These are phyloP conservation scores for Lentinula sp. DNA, from an alignment of 768 basidiomycete species.

Conservation along the genomic window DNA sequence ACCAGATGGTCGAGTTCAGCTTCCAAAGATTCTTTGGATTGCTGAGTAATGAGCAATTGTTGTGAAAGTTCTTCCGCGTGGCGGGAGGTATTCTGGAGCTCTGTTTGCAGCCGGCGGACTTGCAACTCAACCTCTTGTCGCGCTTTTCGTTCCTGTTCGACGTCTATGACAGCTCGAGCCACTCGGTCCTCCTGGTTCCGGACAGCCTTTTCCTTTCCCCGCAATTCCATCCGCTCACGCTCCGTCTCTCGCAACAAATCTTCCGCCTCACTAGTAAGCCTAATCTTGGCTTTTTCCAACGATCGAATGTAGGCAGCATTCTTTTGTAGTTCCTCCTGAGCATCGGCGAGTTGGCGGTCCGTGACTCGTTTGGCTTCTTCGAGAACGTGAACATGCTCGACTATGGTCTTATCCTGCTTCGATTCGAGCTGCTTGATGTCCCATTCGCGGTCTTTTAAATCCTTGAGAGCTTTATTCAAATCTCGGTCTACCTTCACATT, in stretches of 20 bases:
- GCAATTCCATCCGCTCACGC: constrained; percentile 56
- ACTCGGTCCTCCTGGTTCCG: constrained; percentile 59
- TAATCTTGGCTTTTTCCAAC: constrained; percentile 75
- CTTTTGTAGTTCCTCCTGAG: constrained; percentile 71
- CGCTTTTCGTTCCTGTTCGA: constrained; percentile 62
- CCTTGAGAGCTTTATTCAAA: constrained; percentile 72
- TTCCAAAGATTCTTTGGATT: constrained; percentile 63
- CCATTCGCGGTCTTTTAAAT: constrained; percentile 78
- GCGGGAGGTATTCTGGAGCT: constrained; percentile 48
- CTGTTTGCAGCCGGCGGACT: constrained; percentile 51
- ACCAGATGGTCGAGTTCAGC: constrained; percentile 61
- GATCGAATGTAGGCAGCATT: constrained; percentile 75
- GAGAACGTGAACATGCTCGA: constrained; percentile 94
- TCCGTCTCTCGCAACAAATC: constrained; percentile 75
- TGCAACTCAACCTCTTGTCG: constrained; percentile 64
- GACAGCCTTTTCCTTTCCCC: constrained; percentile 63
- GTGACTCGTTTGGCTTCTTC: constrained; percentile 95
- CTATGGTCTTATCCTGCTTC: constrained; percentile 94
- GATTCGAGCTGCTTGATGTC: constrained; percentile 83
- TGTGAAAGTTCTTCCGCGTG: constrained; percentile 53
- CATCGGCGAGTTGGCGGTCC: constrained; percentile 82
- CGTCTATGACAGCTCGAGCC: constrained; percentile 45
- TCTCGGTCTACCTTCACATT: constrained; percentile 73
- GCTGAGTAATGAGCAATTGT: constrained; percentile 45
- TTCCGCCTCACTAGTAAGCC: constrained; percentile 75